Evolutionary conservation across 352 stramenopile species (phyloP).

Genomic region (Elongisporangium anandrum): DNA sequence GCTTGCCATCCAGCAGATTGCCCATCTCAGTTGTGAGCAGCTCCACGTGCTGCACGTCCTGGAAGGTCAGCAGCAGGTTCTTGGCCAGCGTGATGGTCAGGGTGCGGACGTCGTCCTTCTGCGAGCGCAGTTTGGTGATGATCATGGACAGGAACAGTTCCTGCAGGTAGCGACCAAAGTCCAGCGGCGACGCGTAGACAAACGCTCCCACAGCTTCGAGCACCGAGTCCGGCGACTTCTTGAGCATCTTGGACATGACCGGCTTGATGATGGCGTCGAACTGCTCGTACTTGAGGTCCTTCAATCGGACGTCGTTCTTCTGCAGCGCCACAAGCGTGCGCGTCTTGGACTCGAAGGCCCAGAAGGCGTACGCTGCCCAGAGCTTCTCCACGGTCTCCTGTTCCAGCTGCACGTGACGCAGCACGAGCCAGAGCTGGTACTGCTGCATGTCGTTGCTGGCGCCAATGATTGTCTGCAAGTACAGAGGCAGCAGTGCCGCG

Average conservation of each 20-base stretch:
- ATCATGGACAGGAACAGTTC: conserved; percentile 71
- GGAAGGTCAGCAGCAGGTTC: conserved; percentile 47
- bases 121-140: conserved; percentile 68
- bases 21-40: conserved; percentile 51
- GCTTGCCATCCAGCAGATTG: conserved; percentile 70
- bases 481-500: conserved; percentile 30
- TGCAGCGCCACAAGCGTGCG: conserved; percentile 34
- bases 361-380: conserved; percentile 56
- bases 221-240: conserved; percentile 75
- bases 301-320: conserved; percentile 41
- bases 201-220: conserved; percentile 55
- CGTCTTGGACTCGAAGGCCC: conserved; percentile 78
- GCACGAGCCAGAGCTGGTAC: conserved; percentile 58
- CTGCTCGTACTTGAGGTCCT: conserved; percentile 41
- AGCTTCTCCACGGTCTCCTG: conserved; percentile 33
- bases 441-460: conserved; percentile 38
- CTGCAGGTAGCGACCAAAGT: conserved; percentile 58
- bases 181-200: conserved; percentile 44
- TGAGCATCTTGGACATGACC: conserved; percentile 68
- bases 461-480: conserved; percentile 24
- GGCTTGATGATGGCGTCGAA: conserved; percentile 70
- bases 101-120: conserved; percentile 75
- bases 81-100: conserved; percentile 44
- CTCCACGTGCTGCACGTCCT: conserved; percentile 43
- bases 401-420: conserved; percentile 29